Conservation (phyloP, 257 asterid genomes). For the Solanum microdontum region DNA sequence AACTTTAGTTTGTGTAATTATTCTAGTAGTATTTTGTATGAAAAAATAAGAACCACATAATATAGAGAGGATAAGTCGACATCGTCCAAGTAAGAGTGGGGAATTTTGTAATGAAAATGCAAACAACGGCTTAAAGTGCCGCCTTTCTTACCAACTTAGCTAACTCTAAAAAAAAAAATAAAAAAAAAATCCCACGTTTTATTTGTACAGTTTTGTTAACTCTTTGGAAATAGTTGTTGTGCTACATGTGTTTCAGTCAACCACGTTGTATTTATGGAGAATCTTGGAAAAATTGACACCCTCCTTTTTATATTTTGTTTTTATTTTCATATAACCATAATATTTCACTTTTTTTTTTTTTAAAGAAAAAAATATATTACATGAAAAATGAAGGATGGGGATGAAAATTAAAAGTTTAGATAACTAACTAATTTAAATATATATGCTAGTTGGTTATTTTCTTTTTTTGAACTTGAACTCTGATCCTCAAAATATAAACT, state of each 20-base stretch:
- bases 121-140: conserved; percentile 8
- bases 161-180: no score
- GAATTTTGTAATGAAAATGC: not conserved
- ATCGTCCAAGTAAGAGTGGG: not conserved
- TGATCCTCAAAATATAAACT: not conserved
- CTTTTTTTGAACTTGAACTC: not conserved
- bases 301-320: not conserved
- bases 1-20: not conserved
- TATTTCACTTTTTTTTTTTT: not conserved
- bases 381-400: not conserved
- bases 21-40: not conserved
- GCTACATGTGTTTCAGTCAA: conserved; percentile 1
- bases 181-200: not conserved
- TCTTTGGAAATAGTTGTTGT: not conserved
- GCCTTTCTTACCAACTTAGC: not conserved
- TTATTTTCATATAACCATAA: not conserved
- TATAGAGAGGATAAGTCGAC: not conserved
- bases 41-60: not conserved
- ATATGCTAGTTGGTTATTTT: not conserved
- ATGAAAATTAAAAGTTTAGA: not conserved
- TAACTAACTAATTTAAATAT: not conserved
- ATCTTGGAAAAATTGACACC: not conserved
- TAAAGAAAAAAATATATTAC: not conserved
- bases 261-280: conserved; percentile 2
- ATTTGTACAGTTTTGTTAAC: not conserved